Percentiles rank a stretch among this genome's conserved stretches.
Evolutionary conservation across 768 basidiomycete species (phyloP).

Genomic region (Heimioporus sp.): DNA sequence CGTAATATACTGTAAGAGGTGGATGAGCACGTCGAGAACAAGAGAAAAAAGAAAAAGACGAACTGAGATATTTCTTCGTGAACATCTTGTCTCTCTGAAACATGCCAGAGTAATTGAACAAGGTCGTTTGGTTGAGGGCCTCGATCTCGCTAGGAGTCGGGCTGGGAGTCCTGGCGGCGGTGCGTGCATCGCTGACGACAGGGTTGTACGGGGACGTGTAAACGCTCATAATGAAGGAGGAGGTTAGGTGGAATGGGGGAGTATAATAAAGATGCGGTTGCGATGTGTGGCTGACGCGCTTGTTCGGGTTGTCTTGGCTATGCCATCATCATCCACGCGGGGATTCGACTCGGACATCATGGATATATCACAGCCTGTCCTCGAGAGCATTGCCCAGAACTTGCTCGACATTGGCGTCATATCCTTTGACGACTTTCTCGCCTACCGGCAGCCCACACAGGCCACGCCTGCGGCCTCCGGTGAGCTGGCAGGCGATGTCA

Average conservation of each 20-base stretch:
- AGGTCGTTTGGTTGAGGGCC: constrained; percentile 38
- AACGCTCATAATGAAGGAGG: constrained; percentile 12
- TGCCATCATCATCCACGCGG: too few relatives aligned
- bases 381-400: constrained; percentile 25
- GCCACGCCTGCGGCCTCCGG: neutral
- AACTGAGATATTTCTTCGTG: constrained; percentile 56
- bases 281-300: too few relatives aligned
- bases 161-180: constrained; percentile 49
- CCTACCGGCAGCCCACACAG: constrained; percentile 1
- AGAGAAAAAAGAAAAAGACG: constrained; percentile 17
- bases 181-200: constrained; percentile 13
- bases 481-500: constrained; percentile 10
- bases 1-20: constrained; percentile 41
- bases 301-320: too few relatives aligned
- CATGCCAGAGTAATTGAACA: constrained; percentile 46
- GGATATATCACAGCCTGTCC: neutral
- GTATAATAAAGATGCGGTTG: too few relatives aligned
- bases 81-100: constrained; percentile 51
- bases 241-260: too few relatives aligned
- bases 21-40: neutral
- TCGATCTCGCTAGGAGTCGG: constrained; percentile 61
- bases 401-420: constrained; percentile 28
- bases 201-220: constrained; percentile 15
- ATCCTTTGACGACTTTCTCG: constrained; percentile 27
- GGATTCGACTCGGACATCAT: neutral